Evolutionary conservation across 805 yeast genomes (phyloP), one percentile per base, ranked within the genome.

Genomic region (Kluyveromyces lactis): DNA sequence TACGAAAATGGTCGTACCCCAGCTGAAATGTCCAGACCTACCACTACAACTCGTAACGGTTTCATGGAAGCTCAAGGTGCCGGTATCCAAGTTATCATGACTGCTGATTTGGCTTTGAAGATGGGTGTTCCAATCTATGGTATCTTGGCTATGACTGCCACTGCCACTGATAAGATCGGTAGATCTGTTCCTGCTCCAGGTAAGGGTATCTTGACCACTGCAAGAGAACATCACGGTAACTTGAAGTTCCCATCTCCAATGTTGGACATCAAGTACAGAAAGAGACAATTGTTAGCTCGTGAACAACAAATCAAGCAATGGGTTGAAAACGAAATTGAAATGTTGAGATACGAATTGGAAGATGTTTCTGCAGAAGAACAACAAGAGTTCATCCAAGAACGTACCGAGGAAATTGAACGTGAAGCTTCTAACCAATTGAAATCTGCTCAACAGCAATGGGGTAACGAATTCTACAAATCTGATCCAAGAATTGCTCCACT

Each of bases 111-210:
- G 50, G 99, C 99, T 28, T 56, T 92, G 51, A 78, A 82, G 62
- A 92, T 92, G 99, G 99, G 99, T 72, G 97, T 94, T 53, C 99
- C 99, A 62, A 86, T 92, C 56, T 86, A 94, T 56, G 98, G 96
- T 67, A 79, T 92, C 47, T 73, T 89, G 53, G 98, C 95, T 40
- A 69, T 89, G 75, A 75, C 96, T 42, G 90, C 96, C 41, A 94
- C 97, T 57, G 98, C 98, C 39, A 77, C 95, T 45, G 99, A 92
- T 67, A 94, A 89, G 79, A 90, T 90, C 63, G 97, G 97, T 62
- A 83, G 97, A 71, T 89, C 97, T 37, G 90, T 92, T 51, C 99
- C 99, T 50, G 98, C 98, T 60, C 99, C 99, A 68, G 99, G 99
- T 65, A 86, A 90, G 72, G 99, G 99, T 81, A 84, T 92, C 51